phyloP scores from a whole-genome alignment of 331 rosid species.

The Erythrophleum ivorense region DNA sequence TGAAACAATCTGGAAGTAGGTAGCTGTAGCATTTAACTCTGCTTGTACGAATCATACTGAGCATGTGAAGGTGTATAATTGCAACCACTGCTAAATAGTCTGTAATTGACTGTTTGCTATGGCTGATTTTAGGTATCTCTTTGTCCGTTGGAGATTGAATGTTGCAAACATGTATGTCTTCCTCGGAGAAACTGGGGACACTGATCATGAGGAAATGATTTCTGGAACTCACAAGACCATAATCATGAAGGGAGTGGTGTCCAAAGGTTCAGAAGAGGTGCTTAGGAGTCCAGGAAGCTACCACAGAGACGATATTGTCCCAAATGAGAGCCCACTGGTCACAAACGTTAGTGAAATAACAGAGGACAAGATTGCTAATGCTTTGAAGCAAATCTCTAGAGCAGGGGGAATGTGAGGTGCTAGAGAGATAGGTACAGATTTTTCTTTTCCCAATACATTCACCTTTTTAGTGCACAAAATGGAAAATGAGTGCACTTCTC shows the following conservation, averaged over 20 bases:
- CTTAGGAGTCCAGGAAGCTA: slow-evolving; percentile 82
- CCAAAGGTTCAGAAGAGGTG: slow-evolving; percentile 71
- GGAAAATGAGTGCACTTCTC: slow-evolving; percentile 33
- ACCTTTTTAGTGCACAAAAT: slow-evolving; percentile 20
- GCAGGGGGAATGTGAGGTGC: slow-evolving; percentile 57
- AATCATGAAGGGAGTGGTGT: slow-evolving; percentile 70
- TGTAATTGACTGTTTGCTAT: background rate
- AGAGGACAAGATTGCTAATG: slow-evolving; percentile 65
- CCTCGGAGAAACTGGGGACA: slow-evolving; percentile 87
- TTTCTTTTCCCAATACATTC: background rate
- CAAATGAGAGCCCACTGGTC: slow-evolving; percentile 69
- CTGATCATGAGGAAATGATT: slow-evolving; percentile 86
- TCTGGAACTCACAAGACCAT: slow-evolving; percentile 87
- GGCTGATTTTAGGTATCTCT: slow-evolving; percentile 65
- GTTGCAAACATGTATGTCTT: slow-evolving; percentile 85
- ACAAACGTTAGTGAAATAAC: slow-evolving; percentile 49
- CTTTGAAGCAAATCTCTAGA: slow-evolving; percentile 62
- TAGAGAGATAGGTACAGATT: background rate
- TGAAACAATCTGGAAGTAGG: background rate
- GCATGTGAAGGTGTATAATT: background rate
- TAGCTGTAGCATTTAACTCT: background rate
- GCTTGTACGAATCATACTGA: background rate
- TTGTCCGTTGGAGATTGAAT: slow-evolving; percentile 86
- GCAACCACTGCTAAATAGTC: slow-evolving; percentile 6
- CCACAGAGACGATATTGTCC: slow-evolving; percentile 71